These are phyloP conservation scores for Solanum habrochaites DNA, from an alignment of 257 asterid species.

Conservation along the genomic window DNA sequence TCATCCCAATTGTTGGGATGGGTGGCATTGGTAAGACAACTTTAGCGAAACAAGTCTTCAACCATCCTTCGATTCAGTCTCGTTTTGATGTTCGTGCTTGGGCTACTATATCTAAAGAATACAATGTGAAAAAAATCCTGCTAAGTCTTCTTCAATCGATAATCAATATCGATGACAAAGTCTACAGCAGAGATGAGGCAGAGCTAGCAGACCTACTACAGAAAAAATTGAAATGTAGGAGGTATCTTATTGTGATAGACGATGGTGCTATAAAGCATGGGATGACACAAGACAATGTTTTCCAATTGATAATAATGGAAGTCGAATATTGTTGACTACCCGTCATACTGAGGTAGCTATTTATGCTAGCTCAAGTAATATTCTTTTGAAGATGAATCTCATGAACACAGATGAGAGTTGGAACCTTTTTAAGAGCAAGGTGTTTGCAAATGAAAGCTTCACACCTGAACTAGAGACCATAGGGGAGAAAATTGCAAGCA, in stretches of 20 bases:
- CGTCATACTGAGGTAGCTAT: background rate
- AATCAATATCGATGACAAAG: background rate
- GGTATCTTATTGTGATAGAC: constrained; percentile 7
- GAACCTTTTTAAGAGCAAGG: background rate
- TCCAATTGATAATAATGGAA: background rate
- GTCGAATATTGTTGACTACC: background rate
- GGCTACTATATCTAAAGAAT: background rate
- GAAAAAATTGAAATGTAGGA: background rate
- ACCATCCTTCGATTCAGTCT: background rate
- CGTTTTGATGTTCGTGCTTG: background rate
- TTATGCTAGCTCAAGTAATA: background rate
- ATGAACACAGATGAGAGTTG: constrained; percentile 1
- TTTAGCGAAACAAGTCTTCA: background rate
- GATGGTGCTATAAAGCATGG: constrained; percentile 4
- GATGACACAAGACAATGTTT: background rate
- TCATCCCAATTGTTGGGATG: constrained; percentile 2
- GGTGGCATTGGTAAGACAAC: constrained; percentile 11
- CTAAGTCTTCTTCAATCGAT: background rate
- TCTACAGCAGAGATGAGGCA: background rate
- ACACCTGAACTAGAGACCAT: background rate
- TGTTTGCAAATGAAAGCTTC: background rate
- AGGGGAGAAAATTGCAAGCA: background rate
- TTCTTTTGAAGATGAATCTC: background rate
- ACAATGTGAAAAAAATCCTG: background rate
- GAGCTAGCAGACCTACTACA: background rate